Evolutionary conservation across 1,284 basidiomycete genomes (phyloP).

Genomic region (Moniliophthora roreri): DNA sequence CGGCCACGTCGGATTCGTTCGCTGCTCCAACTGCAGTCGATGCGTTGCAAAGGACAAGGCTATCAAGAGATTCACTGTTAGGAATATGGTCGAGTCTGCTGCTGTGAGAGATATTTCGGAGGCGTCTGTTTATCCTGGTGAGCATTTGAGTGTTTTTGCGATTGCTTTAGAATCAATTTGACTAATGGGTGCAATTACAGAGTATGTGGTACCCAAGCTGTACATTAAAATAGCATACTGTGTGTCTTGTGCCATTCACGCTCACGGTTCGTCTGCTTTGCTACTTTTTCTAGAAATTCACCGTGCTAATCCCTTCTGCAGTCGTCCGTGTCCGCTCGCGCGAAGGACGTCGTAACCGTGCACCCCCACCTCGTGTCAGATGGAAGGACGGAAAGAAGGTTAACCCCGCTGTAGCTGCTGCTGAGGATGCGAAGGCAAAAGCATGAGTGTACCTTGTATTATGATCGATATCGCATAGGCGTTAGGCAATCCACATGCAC

Average conservation of each 20-base stretch:
- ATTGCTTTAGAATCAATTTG: not conserved
- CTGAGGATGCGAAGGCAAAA: conserved; percentile 60
- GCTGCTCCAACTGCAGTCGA: conserved; percentile 98
- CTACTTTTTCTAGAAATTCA: conserved; percentile 1
- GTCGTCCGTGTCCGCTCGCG: conserved; percentile 95
- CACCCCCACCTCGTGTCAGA: conserved; percentile 92
- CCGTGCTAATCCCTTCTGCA: conserved; percentile 31
- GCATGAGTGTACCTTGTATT: conserved; percentile 37
- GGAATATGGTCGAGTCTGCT: conserved; percentile 99
- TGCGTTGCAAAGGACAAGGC: conserved; percentile 98
- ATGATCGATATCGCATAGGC: conserved; percentile 21
- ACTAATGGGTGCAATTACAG: conserved; percentile 41
- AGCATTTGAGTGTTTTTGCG: conserved; percentile 35
- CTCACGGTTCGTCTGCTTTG: conserved; percentile 70
- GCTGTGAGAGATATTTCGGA: conserved; percentile 98
- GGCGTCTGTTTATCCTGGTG: conserved; percentile 91
- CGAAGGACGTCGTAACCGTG: conserved; percentile 93
- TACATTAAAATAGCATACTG: conserved; percentile 99
- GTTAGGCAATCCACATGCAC: conserved; percentile 3
- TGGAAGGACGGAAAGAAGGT: conserved; percentile 99
- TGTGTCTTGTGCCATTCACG: conserved; percentile 99
- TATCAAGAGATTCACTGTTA: conserved; percentile 99
- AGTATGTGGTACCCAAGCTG: conserved; percentile 96
- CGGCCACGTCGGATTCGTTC: conserved; percentile 91
- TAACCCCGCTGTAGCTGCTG: conserved; percentile 79